Conservation (phyloP, 495 filamentous ascomycete genomes). For the Poronia punctata region DNA sequence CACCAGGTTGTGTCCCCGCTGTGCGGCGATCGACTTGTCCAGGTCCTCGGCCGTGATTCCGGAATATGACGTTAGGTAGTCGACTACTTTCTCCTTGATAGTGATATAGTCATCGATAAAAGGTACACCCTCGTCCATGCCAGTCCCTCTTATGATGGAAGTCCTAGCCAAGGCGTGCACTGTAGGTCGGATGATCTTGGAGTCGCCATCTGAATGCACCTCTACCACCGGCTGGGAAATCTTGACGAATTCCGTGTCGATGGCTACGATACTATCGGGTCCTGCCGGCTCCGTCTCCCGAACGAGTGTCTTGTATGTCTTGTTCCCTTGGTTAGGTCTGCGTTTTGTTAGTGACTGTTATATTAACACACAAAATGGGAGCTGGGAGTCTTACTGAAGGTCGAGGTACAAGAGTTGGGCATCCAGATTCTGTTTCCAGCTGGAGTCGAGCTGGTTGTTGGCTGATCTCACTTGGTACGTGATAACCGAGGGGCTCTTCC, state of each 20-base stretch:
- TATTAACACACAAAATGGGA: background rate
- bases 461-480: conserved; percentile 73
- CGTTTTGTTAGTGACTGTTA: no score
- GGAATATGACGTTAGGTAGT: conserved; percentile 89
- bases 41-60: conserved; percentile 83
- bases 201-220: conserved; percentile 82
- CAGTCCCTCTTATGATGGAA: conserved; percentile 75
- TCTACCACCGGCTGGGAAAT: conserved; percentile 87
- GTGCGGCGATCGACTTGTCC: conserved; percentile 57
- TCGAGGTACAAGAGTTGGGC: conserved; percentile 76
- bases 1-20: conserved; percentile 63
- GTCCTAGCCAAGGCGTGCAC: conserved; percentile 81
- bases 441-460: conserved; percentile 69
- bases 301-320: conserved; percentile 53
- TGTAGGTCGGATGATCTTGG: conserved; percentile 77
- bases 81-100: conserved; percentile 83
- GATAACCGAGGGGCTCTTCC: conserved; percentile 86
- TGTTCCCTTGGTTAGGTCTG: conserved; percentile 32
- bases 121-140: conserved; percentile 65
- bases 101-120: conserved; percentile 98
- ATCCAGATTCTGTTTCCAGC: conserved; percentile 79
- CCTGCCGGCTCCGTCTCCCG: conserved; percentile 57
- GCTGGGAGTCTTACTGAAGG: conserved; percentile 45
- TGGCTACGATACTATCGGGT: conserved; percentile 67
- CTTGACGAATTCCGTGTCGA: conserved; percentile 94